Base-by-base conservation (phyloP, 192 early-diverging fungal species). In the Diversispora epigaea region DNA sequence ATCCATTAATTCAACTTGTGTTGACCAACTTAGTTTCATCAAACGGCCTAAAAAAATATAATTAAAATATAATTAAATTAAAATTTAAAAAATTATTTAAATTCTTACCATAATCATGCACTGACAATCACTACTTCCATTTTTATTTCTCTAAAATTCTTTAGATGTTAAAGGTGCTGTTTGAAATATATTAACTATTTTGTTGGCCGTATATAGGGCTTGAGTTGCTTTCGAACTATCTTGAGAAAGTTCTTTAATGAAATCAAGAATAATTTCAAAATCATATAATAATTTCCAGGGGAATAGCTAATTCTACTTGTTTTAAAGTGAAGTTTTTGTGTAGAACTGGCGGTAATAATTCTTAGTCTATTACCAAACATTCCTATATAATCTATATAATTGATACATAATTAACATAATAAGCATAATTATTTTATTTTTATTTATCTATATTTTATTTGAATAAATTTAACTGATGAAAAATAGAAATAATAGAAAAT, bases 21-120 rank as follows among this genome's bases (percentile, higher is more conserved):
- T 89, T 4, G 91, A 84, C 93, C 93, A 95, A 76, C 90, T 81
- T 99, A n/a, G n/a, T n/a, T n/a, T n/a, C 98, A 71, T 90, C 96
- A 79, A 91, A 99, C 6, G 98, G 95, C 98, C 95, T 81, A 70
- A 39, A 45, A 52, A 0, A 15, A 52, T 10, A 52, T n/a, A 64
- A 64, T 56, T 0, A 56, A 17, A 39, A 40, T 44, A 40, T 14
- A 32, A n/a, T 4, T 55, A 41, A 70, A 70, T 19, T 14, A 55
- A 54, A 15, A 68, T n/a, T n/a, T n/a, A n/a, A n/a, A n/a, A n/a
- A n/a, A 17, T n/a, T 44, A 96, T 94, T 12, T 91, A 91, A 80
- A 92, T 89, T 22, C 98, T 96, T 25, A 98, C 85, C 0, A 95
- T 95, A 40, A 87, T 91, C 39, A 98, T 86, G 17, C 81, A 81